Evolutionary conservation across 1,139 yeast genomes (phyloP).

Genomic region (Magnusiomyces fungicola): DNA sequence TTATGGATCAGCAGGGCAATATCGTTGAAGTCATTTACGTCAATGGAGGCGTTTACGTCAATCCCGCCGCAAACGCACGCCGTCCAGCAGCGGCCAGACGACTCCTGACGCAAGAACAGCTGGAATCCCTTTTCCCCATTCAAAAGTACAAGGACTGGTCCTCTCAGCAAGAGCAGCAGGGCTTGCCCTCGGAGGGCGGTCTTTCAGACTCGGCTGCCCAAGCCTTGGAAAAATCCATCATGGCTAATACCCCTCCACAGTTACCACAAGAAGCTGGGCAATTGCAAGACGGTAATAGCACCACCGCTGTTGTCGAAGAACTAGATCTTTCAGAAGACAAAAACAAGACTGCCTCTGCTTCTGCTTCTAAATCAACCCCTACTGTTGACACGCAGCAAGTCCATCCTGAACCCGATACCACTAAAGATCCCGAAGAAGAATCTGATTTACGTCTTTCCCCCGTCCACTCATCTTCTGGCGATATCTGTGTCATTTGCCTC

Average conservation of each 20-base stretch:
- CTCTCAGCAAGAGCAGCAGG: conserved; percentile 20
- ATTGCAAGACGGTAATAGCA: no score
- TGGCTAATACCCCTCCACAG: no score
- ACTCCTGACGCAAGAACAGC: conserved; percentile 48
- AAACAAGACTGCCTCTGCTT: no score
- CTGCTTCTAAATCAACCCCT: no score
- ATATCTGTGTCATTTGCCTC: conserved; percentile 72
- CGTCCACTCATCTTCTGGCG: conserved; percentile 35
- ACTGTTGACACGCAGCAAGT: no score
- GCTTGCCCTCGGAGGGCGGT: conserved; percentile 23
- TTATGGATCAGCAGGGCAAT: no score
- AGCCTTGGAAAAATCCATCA: conserved; percentile 6
- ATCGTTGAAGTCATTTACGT: not conserved
- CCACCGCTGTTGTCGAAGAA: no score
- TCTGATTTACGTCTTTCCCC: not conserved
- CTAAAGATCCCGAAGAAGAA: not conserved
- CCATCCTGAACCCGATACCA: not conserved
- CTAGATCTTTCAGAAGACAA: no score
- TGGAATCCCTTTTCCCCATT: conserved; percentile 58
- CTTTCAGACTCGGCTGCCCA: conserved; percentile 17
- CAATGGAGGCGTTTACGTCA: not conserved
- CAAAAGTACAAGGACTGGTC: conserved; percentile 43
- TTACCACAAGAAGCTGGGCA: not conserved
- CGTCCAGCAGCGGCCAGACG: conserved; percentile 17
- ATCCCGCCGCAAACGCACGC: not conserved